A percentile compares a stretch with the other conserved stretches of the same genome.
Evolutionary conservation across 2,329 filamentous ascomycete species (phyloP).

Genomic region (Cladosporium sp.): DNA sequence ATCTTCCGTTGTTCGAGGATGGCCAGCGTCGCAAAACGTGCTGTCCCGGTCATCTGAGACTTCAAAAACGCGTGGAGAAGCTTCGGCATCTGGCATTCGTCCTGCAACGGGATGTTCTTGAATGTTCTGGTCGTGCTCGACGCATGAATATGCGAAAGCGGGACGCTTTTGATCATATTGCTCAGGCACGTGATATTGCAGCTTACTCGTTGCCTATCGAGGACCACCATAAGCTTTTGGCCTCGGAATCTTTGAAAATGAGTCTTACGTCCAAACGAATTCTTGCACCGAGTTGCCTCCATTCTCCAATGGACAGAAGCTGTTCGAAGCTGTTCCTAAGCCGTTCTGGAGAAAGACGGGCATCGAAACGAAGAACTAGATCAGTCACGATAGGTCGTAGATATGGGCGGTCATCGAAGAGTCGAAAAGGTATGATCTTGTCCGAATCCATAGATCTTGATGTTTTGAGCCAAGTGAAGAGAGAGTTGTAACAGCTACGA

Average conservation of each 20-base stretch:
- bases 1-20: constrained; percentile 19
- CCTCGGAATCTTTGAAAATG: background rate
- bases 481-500: background rate
- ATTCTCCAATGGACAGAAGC: constrained; percentile 22
- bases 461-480: background rate
- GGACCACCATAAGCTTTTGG: background rate
- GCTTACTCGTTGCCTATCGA: constrained; percentile 20
- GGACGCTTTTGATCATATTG: constrained; percentile 22
- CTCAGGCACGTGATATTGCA: constrained; percentile 24
- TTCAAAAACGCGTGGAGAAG: constrained; percentile 1
- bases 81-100: constrained; percentile 4
- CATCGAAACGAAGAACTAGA: constrained; percentile 24
- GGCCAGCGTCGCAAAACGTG: constrained; percentile 3
- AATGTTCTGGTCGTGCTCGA: constrained; percentile 21
- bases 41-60: constrained; percentile 4
- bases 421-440: constrained; percentile 1
- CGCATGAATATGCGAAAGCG: constrained; percentile 20
- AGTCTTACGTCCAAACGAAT: constrained; percentile 23
- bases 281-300: constrained; percentile 22
- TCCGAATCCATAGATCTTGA: constrained; percentile 1
- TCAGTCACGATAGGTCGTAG: constrained; percentile 21
- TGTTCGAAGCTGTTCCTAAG: constrained; percentile 21
- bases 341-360: constrained; percentile 22
- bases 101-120: constrained; percentile 9
- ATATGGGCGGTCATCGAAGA: background rate